Evolutionary conservation across 2,329 filamentous ascomycete genomes (phyloP), one percentile per base, ranked within the genome.

Genomic region (Stemphylium beticola): DNA sequence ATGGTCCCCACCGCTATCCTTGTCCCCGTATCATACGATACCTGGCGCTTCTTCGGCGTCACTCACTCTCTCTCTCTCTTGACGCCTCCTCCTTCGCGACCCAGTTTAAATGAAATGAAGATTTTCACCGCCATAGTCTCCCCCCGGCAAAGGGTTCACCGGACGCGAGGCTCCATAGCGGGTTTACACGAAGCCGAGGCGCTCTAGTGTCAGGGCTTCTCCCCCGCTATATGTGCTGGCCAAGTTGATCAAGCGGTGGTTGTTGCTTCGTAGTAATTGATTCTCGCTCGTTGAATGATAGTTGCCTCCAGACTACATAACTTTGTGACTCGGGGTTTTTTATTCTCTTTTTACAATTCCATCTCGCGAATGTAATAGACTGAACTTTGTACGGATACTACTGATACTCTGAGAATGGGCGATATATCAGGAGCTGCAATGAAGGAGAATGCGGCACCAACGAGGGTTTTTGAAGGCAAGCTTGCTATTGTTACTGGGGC

Each of bases 401-500:
- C 29, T 12, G 14, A 18, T 32, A 40, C 22, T 7, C 14, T 42
- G 24, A 44, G 24, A n/a, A 34, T 33, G 41, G 22, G 22, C 2
- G 22, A 24, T 24, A 22, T 22, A 24, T 24, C 22, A 41, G n/a
- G n/a, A n/a, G n/a, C n/a, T n/a, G n/a, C n/a, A n/a, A n/a, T n/a
- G n/a, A n/a, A n/a, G n/a, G n/a, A n/a, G n/a, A n/a, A 8, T 4
- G 41, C 41, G 46, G 34, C 45, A 38, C n/a, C 38, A 22, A 22
- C 44, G 26, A 41, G 51, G 36, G 24, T 37, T 37, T 49, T 53
- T 29, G 51, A 53, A 22, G 51, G 44, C 51, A 53, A 53, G 29
- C 51, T 53, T 39, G 51, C 45, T 39, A 49, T 53, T 26, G 29
- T 53, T 8, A 53, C 51, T 33, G 51, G 51, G 29, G 32, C 51